Conservation (phyloP, 352 stramenopile genomes). For the Phytophthora brassicae region DNA sequence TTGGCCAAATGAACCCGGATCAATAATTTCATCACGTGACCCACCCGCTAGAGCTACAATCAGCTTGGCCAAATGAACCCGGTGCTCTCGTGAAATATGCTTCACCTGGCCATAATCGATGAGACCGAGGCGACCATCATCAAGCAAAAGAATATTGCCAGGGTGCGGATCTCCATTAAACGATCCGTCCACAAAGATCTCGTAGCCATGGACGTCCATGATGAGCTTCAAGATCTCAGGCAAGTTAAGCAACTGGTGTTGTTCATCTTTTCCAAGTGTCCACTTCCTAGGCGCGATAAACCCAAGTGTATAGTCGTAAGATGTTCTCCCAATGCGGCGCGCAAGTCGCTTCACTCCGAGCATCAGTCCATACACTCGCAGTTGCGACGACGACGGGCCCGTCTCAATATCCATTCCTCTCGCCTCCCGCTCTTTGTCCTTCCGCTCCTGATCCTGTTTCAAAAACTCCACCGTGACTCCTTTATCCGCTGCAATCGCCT, state of each 20-base stretch:
- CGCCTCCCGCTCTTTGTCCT: conserved; percentile 63
- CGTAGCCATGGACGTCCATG: conserved; percentile 90
- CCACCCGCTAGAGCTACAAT: conserved; percentile 81
- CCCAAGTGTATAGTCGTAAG: conserved; percentile 89
- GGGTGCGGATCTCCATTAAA: conserved; percentile 93
- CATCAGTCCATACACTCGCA: conserved; percentile 54
- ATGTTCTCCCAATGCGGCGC: conserved; percentile 37
- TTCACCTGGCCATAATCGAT: conserved; percentile 94
- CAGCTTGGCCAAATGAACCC: conserved; percentile 77
- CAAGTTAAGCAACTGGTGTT: conserved; percentile 75
- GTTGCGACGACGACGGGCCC: conserved; percentile 56
- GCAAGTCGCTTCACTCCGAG: conserved; percentile 45
- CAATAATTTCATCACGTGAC: conserved; percentile 64
- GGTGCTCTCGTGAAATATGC: conserved; percentile 69
- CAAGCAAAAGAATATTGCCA: conserved; percentile 90
- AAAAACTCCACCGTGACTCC: conserved; percentile 88
- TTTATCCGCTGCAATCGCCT: conserved; percentile 82
- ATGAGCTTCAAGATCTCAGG: conserved; percentile 83
- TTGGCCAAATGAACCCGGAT: conserved; percentile 72
- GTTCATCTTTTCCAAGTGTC: conserved; percentile 31
- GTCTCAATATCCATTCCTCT: conserved; percentile 74
- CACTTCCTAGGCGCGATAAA: conserved; percentile 64
- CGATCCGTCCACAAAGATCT: conserved; percentile 91
- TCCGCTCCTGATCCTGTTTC: conserved; percentile 70
- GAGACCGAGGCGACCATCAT: conserved; percentile 87